Evolutionary conservation across 129 eudicot species (phyloP), one percentile per base, ranked within the genome.

Genomic region (Escallonia herrerae): DNA sequence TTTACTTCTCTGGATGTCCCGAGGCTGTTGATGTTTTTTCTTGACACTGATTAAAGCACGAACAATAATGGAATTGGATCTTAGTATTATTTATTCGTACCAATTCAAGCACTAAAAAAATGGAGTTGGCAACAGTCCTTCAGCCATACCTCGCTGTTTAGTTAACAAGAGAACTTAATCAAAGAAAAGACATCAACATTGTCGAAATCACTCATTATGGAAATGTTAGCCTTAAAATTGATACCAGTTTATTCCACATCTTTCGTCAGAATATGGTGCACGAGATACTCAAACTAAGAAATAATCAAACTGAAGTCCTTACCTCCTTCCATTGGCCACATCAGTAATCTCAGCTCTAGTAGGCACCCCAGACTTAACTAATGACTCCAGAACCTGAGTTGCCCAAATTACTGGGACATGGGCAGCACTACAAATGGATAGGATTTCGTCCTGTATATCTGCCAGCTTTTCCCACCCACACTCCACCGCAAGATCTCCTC

Each of bases 401-500:
- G 91, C 95, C 83, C 89, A 79, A 65, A 87, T 77, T 40, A 87
- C 95, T 2, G 91, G 95, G 13, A 87, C 73, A 66, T 84, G 95
- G 11, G 95, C 95, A 64, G 91, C 95, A 63, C 76, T 71, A 68
- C 87, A 84, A 45, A 76, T 81, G 5, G 88, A 87, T 13, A 87
- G 13, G 15, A 87, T 77, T 60, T 87, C 80, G 51, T 87, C 90
- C 67, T 87, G 95, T 56, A 84, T 81, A 69, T 84, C 87, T 40
- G 83, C 91, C 63, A 84, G 80, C 68, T 76, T 71, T 68, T 87
- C 95, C 91, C 95, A 87, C 40, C 90, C 95, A 74, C 95, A 84
- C 69, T 87, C 95, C 66, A 87, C 95, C 6, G 95, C 95, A 59
- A 87, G 95, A 79, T 87, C 95, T 64, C 95, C 95, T 79, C 95